Percentiles rank a stretch among this genome's conserved stretches.
phyloP scores from a whole-genome alignment of 106 monocot species.

The Allium fistulosum region DNA sequence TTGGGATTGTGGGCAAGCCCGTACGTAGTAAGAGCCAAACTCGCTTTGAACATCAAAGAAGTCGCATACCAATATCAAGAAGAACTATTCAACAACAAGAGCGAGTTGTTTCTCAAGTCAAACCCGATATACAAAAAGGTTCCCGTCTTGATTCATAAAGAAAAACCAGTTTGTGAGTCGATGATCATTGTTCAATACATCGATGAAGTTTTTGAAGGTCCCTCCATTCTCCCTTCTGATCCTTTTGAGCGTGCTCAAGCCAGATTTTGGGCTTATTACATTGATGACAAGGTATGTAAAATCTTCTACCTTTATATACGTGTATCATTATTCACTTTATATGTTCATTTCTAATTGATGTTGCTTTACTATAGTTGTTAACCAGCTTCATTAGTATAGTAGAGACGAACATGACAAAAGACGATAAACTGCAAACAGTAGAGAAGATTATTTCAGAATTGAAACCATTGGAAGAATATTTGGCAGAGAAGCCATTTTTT shows the following conservation, averaged over 20 bases:
- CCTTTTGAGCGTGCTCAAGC: slow-evolving; percentile 17
- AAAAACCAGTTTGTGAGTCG: slow-evolving; percentile 18
- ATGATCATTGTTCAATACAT: slow-evolving; percentile 18
- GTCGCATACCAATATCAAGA: slow-evolving; percentile 13
- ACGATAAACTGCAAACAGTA: neutral
- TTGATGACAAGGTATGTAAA: slow-evolving; percentile 13
- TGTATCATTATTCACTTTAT: neutral
- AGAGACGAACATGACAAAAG: slow-evolving; percentile 8
- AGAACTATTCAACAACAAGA: slow-evolving; percentile 6
- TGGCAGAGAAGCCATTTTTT: slow-evolving; percentile 31
- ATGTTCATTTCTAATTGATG: neutral
- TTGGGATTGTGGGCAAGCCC: slow-evolving; percentile 15
- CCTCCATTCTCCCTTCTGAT: slow-evolving; percentile 6
- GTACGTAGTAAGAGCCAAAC: slow-evolving; percentile 7
- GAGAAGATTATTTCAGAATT: slow-evolving; percentile 6
- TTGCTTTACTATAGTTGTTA: neutral
- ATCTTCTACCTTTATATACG: neutral
- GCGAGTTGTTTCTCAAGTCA: slow-evolving; percentile 19
- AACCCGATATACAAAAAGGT: slow-evolving; percentile 24
- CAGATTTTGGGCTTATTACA: slow-evolving; percentile 22
- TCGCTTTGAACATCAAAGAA: slow-evolving; percentile 16
- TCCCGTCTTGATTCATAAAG: slow-evolving; percentile 23
- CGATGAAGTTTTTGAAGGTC: slow-evolving; percentile 16
- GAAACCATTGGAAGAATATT: slow-evolving; percentile 29
- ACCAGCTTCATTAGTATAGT: neutral